phyloP scores from a whole-genome alignment of 2,329 filamentous ascomycete genomes.

The Fusarium sp. region DNA sequence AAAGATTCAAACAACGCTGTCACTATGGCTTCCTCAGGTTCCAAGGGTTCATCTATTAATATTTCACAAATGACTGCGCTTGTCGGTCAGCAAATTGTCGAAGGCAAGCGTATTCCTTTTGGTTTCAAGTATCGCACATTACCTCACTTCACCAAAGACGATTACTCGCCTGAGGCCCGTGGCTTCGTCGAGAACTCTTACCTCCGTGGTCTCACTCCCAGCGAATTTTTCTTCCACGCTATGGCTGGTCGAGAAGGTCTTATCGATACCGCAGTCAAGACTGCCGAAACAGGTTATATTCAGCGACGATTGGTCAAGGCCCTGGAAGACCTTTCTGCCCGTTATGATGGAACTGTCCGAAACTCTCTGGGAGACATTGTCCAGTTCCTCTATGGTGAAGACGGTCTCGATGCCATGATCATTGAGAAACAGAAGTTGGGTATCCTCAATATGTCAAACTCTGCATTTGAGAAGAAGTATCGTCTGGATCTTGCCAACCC shows the following conservation, averaged over 20 bases:
- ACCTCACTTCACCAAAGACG: slow-evolving; percentile 98
- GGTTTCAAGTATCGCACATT: slow-evolving; percentile 98
- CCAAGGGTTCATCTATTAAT: slow-evolving; percentile 98
- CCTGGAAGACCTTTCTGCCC: slow-evolving; percentile 95
- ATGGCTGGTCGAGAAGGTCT: slow-evolving; percentile 99
- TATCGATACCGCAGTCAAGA: slow-evolving; percentile 99
- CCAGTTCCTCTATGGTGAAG: slow-evolving; percentile 97
- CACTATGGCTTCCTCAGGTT: slow-evolving; percentile 94
- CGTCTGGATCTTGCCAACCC: slow-evolving; percentile 75
- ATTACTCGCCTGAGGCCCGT: slow-evolving; percentile 96
- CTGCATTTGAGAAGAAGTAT: slow-evolving; percentile 82
- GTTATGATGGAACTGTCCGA: slow-evolving; percentile 96
- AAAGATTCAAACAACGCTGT: slow-evolving; percentile 97
- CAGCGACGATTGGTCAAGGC: slow-evolving; percentile 98
- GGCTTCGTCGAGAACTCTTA: slow-evolving; percentile 99
- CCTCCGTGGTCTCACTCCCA: slow-evolving; percentile 90
- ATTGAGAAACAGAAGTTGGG: slow-evolving; percentile 95
- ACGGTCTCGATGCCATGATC: slow-evolving; percentile 90
- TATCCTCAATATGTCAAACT: slow-evolving; percentile 81
- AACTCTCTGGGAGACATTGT: slow-evolving; percentile 97
- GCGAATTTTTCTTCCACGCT: slow-evolving; percentile 99
- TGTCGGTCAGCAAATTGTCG: slow-evolving; percentile 97
- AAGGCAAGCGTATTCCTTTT: slow-evolving; percentile 98
- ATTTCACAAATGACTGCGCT: slow-evolving; percentile 99
- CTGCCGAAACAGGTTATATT: slow-evolving; percentile 98